These are phyloP conservation scores for Drechslerella coelobrocha DNA, from an alignment of 2,329 filamentous ascomycete genomes.

Conservation along the genomic window DNA sequence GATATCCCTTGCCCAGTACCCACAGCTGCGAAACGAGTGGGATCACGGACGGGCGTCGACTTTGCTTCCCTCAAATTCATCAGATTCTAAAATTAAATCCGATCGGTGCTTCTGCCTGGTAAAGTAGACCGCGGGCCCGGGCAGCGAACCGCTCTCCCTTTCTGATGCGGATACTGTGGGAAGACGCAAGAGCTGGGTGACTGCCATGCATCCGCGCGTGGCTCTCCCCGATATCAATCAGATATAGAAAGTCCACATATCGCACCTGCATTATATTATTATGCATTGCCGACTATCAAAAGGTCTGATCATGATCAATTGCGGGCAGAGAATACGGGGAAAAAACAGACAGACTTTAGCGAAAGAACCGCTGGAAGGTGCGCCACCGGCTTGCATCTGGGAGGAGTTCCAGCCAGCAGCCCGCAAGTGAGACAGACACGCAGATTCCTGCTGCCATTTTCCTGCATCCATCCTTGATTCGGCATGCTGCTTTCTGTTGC, in stretches of 20 bases:
- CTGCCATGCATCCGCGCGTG: conserved; percentile 4
- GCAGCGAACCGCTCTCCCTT: conserved; percentile 2
- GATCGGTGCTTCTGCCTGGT: neutral
- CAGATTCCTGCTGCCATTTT: neutral
- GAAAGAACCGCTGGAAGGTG: conserved; percentile 2
- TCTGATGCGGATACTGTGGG: neutral
- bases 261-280: conserved; percentile 1
- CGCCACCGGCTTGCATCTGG: conserved; percentile 6
- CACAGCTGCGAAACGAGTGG: neutral
- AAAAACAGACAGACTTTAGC: conserved; percentile 1
- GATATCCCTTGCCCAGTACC: too few species aligned
- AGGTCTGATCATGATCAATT: neutral
- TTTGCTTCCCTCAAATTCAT: neutral
- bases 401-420: conserved; percentile 3
- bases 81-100: neutral
- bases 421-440: conserved; percentile 1
- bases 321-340: neutral
- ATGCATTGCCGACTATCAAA: neutral
- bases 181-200: conserved; percentile 5
- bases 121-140: conserved; percentile 1
- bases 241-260: neutral
- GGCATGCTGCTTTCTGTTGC: conserved; percentile 1
- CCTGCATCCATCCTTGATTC: conserved; percentile 1
- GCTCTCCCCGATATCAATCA: neutral
- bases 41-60: neutral